Evolutionary conservation across 345 rosid species (phyloP).

Genomic region (Schrenkiella parvula): DNA sequence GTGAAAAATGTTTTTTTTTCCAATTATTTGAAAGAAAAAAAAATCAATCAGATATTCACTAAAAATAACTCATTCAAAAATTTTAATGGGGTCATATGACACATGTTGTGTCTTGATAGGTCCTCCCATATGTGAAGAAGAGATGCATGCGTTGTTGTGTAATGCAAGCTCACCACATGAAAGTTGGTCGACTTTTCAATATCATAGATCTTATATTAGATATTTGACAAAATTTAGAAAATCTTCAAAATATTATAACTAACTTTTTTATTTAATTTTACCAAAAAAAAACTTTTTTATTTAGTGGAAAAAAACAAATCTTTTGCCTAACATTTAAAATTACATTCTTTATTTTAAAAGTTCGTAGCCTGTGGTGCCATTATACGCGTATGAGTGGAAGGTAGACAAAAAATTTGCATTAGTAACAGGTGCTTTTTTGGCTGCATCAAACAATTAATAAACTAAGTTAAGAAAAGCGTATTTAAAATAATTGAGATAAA

Average conservation of each 20-base stretch:
- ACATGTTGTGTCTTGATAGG: neutral
- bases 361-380: too few relatives aligned
- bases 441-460: too few relatives aligned
- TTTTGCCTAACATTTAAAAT: neutral
- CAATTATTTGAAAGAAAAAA: neutral
- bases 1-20: neutral
- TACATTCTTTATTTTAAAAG: neutral
- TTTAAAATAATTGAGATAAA: too few relatives aligned
- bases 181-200: conserved; percentile 11
- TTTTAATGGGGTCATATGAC: neutral
- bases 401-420: neutral
- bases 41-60: neutral
- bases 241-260: neutral
- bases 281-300: too few relatives aligned
- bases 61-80: neutral
- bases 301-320: neutral
- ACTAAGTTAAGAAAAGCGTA: too few relatives aligned
- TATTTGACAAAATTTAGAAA: neutral
- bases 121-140: neutral
- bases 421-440: too few relatives aligned
- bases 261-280: too few relatives aligned
- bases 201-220: neutral
- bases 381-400: too few relatives aligned
- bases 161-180: neutral
- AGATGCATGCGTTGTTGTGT: neutral